Percentiles rank a stretch among this genome's conserved stretches.
Evolutionary conservation across 176 grass and related monocot genomes (phyloP).

Genomic region (Musa beccarii): DNA sequence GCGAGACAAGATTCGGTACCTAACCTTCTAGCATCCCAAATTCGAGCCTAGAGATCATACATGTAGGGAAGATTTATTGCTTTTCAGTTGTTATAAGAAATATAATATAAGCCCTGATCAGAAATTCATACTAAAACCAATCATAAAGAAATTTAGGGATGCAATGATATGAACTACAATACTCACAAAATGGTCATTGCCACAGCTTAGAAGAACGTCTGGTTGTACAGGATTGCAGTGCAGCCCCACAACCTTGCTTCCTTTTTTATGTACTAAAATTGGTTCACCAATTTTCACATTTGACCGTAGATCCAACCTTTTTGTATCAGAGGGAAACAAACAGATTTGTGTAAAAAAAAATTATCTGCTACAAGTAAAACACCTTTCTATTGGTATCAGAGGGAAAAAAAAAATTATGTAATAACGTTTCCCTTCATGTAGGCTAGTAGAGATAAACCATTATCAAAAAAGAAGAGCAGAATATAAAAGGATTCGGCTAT

Average conservation of each 20-base stretch:
- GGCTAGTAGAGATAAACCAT: slow-evolving; percentile 1
- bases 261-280: slow-evolving; percentile 84
- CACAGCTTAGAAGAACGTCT: slow-evolving; percentile 90
- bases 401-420: too few species aligned
- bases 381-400: slow-evolving; percentile 31
- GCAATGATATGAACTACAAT: not conserved
- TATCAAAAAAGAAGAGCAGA: not conserved
- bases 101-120: slow-evolving; percentile 1
- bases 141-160: not conserved
- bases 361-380: slow-evolving; percentile 84
- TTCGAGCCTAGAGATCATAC: slow-evolving; percentile 45
- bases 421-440: not conserved
- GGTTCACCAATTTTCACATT: slow-evolving; percentile 56
- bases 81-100: not conserved
- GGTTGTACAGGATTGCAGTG: slow-evolving; percentile 79
- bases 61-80: not conserved
- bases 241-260: slow-evolving; percentile 83
- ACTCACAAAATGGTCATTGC: slow-evolving; percentile 98
- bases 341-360: slow-evolving; percentile 19
- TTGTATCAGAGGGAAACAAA: slow-evolving; percentile 10
- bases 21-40: slow-evolving; percentile 78
- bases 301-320: slow-evolving; percentile 62
- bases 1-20: slow-evolving; percentile 46
- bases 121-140: not conserved
- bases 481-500: not conserved